Evolutionary conservation across 75 land plant genomes (phyloP).

Genomic region (Larix kaempferi): DNA sequence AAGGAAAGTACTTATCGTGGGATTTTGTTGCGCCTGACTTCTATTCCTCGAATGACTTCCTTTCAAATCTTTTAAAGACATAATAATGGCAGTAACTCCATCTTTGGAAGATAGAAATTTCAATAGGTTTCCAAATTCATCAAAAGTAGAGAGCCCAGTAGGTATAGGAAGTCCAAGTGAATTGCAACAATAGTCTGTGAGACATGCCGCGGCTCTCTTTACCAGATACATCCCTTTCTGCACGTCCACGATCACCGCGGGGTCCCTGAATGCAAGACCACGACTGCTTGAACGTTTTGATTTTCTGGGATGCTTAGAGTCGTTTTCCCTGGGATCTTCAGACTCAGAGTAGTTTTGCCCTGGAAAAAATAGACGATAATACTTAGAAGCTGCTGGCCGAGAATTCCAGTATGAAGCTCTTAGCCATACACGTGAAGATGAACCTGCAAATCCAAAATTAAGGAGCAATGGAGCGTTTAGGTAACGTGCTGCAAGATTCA

Average conservation of each 20-base stretch:
- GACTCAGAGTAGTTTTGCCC: too few relatives aligned
- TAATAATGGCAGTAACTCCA: background rate
- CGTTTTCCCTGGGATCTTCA: too few relatives aligned
- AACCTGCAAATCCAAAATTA: slow-evolving; percentile 25
- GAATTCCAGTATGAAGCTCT: slow-evolving; percentile 83
- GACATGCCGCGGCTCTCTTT: slow-evolving; percentile 86
- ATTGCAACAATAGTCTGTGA: slow-evolving; percentile 66
- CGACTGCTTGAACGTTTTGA: slow-evolving; percentile 61
- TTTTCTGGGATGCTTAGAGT: too few relatives aligned
- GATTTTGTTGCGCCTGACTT: too few relatives aligned
- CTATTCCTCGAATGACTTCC: too few relatives aligned
- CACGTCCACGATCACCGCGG: slow-evolving; percentile 63
- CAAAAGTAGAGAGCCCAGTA: slow-evolving; percentile 72
- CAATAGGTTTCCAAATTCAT: slow-evolving; percentile 74
- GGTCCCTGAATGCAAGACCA: slow-evolving; percentile 73
- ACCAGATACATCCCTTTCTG: slow-evolving; percentile 81
- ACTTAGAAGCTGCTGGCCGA: slow-evolving; percentile 57
- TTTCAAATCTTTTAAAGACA: too few relatives aligned
- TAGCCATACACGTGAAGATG: slow-evolving; percentile 88
- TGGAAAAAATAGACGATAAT: slow-evolving; percentile 43
- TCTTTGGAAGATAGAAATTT: slow-evolving; percentile 59
- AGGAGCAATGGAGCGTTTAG: too few relatives aligned
- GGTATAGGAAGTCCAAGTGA: slow-evolving; percentile 60
- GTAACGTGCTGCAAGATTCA: too few relatives aligned
- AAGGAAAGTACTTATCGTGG: too few relatives aligned